Evolutionary conservation across 192 early-diverging fungal species (phyloP), one percentile per base, ranked within the genome.

Genomic region (Coemansia sp.): DNA sequence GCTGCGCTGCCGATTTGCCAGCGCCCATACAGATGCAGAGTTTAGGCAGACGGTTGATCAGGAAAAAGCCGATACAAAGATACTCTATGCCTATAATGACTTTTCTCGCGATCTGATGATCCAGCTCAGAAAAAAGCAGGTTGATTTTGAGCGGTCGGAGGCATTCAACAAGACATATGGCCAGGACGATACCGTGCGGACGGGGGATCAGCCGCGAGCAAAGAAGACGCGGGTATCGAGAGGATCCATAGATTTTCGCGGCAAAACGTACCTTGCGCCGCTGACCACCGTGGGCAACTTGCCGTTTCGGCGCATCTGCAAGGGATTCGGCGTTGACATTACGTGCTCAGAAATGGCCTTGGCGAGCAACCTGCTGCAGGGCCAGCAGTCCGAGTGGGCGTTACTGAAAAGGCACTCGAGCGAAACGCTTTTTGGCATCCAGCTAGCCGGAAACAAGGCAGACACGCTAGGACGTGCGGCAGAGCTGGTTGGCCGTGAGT

Each of bases 271-370:
- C 67, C 78, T 97, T 52, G 97, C 95, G 11, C 97, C 97, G 8
- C 76, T 98, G 61, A 98, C 97, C 0, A 98, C 96, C 2, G 94
- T 98, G 24, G 97, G 97, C 35, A 98, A 98, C 75, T 74, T 98
- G 51, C 97, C 97, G 28, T 98, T 98, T 84, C 85, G 97, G 11
- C 87, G 95, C 18, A 83, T 97, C 24, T 95, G 93, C 77, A 97
- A 97, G 74, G 85, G 75, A 11, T 95, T 90, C 67, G 97, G 97
- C 39, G 94, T 90, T 6, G 95, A 96, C 69, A 91, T 98, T 36
- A 98, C 97, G 5, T 98, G 95, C 65, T 93, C 91, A 34, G 97
- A 98, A 75, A 98, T 98, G 97, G 91, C 91, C 0, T 71, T 87
- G 66, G 89, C 88, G 3, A 36, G 58, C 27, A 89, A 89, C 58